Evolutionary conservation across 1,284 basidiomycete genomes (phyloP).

Genomic region (Ganoderma leucocontextum): DNA sequence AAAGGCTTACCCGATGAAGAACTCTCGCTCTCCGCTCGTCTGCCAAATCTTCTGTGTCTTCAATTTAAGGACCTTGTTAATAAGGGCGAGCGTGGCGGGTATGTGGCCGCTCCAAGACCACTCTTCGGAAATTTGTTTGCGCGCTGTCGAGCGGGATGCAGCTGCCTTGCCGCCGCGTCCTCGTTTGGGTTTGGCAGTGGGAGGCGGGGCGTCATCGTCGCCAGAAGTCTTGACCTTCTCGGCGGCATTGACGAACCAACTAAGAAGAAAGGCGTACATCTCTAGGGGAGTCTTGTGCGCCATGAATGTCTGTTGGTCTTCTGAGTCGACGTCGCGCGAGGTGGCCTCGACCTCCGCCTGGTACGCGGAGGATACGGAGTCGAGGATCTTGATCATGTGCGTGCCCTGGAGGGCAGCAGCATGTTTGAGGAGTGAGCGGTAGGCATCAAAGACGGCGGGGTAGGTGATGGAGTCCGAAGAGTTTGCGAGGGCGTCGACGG

Average conservation of each 20-base stretch:
- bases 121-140: conserved; percentile 52
- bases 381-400: conserved; percentile 80
- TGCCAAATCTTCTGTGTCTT: conserved; percentile 89
- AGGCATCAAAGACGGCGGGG: conserved; percentile 77
- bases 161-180: conserved; percentile 70
- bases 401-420: conserved; percentile 64
- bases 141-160: conserved; percentile 47
- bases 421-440: conserved; percentile 80
- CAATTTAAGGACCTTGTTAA: conserved; percentile 78
- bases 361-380: conserved; percentile 79
- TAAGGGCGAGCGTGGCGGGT: conserved; percentile 69
- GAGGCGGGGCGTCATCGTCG: conserved; percentile 56
- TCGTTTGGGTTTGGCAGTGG: conserved; percentile 57
- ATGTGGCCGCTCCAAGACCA: conserved; percentile 89
- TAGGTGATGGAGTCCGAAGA: conserved; percentile 75
- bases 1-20: conserved; percentile 77
- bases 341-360: conserved; percentile 75
- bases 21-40: conserved; percentile 83
- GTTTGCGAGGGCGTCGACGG: conserved; percentile 79
- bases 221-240: conserved; percentile 75
- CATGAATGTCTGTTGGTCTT: conserved; percentile 74
- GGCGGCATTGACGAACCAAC: conserved; percentile 84
- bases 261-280: conserved; percentile 87
- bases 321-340: conserved; percentile 69
- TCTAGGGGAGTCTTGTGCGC: conserved; percentile 82